Conservation (phyloP, 169 alveolate genomes). For the Cryptosporidium canis region DNA sequence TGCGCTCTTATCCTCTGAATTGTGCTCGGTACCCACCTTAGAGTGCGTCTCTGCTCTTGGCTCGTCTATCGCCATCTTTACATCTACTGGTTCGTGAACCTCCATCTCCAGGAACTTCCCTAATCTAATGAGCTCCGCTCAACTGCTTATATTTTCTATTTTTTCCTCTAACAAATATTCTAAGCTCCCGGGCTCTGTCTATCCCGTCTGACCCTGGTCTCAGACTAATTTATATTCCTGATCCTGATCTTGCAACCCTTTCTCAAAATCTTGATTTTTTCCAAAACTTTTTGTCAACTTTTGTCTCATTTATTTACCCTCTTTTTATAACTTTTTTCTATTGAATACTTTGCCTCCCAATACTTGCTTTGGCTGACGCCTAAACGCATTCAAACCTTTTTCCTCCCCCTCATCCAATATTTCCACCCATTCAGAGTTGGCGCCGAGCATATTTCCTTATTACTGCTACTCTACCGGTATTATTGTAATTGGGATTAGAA, state of each 20-base stretch:
- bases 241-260: not conserved
- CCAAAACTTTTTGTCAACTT: not conserved
- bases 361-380: slow-evolving; percentile 72
- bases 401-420: slow-evolving; percentile 57
- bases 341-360: slow-evolving; percentile 34
- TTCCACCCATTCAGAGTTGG: not conserved
- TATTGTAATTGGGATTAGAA: not conserved
- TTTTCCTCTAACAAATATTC: not conserved
- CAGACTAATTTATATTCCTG: not conserved
- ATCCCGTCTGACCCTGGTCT: not conserved
- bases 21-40: not conserved
- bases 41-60: not conserved
- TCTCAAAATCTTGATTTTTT: slow-evolving; percentile 13
- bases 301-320: slow-evolving; percentile 48
- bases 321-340: not conserved
- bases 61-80: not conserved
- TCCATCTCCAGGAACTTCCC: slow-evolving; percentile 2
- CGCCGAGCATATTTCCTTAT: not conserved
- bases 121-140: not conserved
- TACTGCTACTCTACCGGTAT: not conserved
- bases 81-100: not conserved
- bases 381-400: slow-evolving; percentile 51
- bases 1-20: not conserved
- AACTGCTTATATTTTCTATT: not conserved
- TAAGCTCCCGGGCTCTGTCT: slow-evolving; percentile 6